Evolutionary conservation across 169 alveolate species (phyloP).

Genomic region (Cryptosporidium xiaoi): DNA sequence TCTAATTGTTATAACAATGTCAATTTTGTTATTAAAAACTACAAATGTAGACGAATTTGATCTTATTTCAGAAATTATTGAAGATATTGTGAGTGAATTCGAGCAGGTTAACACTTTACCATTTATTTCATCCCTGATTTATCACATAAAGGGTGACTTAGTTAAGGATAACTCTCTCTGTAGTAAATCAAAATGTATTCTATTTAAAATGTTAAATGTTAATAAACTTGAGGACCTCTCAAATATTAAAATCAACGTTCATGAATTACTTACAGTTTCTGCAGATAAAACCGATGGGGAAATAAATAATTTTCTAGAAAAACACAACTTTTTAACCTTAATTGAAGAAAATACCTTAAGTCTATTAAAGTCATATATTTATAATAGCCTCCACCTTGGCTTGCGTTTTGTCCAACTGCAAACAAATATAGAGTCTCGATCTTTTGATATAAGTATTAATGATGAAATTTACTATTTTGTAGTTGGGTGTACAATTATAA

Average conservation of each 20-base stretch:
- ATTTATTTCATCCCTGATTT: constrained; percentile 26
- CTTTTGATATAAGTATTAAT: not conserved
- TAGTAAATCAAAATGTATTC: not conserved
- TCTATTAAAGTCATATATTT: not conserved
- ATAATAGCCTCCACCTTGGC: constrained; percentile 13
- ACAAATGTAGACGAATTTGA: constrained; percentile 23
- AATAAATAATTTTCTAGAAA: not conserved
- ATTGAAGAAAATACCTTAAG: not conserved
- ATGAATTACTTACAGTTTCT: not conserved
- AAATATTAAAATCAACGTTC: not conserved
- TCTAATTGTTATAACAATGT: constrained; percentile 16
- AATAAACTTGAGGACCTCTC: constrained; percentile 8
- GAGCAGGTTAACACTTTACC: not conserved
- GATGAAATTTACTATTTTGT: constrained; percentile 24
- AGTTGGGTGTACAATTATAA: constrained; percentile 2
- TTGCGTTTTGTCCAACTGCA: constrained; percentile 6
- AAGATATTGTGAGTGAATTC: not conserved
- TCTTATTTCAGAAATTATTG: constrained; percentile 7
- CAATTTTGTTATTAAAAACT: constrained; percentile 31
- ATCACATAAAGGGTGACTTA: constrained; percentile 46
- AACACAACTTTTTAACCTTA: not conserved
- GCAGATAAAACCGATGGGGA: not conserved
- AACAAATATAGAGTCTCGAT: not conserved
- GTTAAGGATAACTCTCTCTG: constrained; percentile 13
- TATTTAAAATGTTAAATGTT: constrained; percentile 12